phyloP scores from a whole-genome alignment of 2,329 filamentous ascomycete species.

The Davidsoniella australis region DNA sequence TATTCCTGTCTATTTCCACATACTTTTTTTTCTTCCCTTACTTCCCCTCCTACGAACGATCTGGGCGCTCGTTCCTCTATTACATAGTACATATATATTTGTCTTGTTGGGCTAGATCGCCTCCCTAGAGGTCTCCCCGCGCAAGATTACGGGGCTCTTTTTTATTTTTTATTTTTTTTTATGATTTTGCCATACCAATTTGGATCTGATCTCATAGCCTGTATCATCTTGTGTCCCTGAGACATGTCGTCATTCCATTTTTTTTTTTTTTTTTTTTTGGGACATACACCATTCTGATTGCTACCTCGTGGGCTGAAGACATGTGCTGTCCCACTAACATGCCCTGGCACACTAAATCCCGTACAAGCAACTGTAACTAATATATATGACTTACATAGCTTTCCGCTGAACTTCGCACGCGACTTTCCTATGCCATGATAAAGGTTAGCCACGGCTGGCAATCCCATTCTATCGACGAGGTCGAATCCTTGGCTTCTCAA shows the following conservation, averaged over 20 bases:
- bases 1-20: background rate
- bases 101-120: too few species aligned
- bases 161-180: too few species aligned
- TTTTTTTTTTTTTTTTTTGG: constrained; percentile 1
- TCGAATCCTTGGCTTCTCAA: constrained; percentile 58
- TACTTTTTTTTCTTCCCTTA: background rate
- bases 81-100: too few species aligned
- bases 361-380: background rate
- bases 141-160: too few species aligned
- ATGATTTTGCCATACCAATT: background rate
- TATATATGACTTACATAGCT: constrained; percentile 30
- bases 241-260: background rate
- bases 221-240: background rate
- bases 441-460: constrained; percentile 89
- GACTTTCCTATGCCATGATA: constrained; percentile 82
- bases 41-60: background rate
- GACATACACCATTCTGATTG: background rate
- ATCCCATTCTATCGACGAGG: constrained; percentile 56
- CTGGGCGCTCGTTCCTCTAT: background rate
- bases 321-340: background rate
- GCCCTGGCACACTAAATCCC: background rate
- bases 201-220: background rate
- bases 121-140: too few species aligned
- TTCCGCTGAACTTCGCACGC: constrained; percentile 63
- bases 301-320: background rate